Evolutionary conservation across 2,329 filamentous ascomycete species (phyloP), one percentile per base, ranked within the genome.

Genomic region (Pleomassaria siparia): DNA sequence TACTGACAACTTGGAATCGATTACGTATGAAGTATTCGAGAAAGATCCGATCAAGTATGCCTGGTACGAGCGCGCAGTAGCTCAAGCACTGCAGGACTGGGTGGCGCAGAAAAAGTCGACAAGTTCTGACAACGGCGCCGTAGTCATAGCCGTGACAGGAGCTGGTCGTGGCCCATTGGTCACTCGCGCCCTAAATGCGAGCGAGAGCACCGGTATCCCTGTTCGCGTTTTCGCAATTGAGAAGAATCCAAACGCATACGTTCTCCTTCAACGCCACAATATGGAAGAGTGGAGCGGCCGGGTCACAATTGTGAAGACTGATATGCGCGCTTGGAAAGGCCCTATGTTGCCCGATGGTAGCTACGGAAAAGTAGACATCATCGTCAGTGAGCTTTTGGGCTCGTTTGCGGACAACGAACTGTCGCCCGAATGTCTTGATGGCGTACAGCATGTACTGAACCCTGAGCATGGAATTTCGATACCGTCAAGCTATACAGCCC

Each of bases 21-120:
- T 95, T 33, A 99, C 94, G 0, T 99, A 99, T 70, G 94, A 99
- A 67, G 92, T 97, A 2, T 99, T 99, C 63, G 94, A 99, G 70
- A 95, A 95, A 58, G 95, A 99, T 55, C 94, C 94, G 0, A 88
- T 99, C 73, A 99, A 99, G 72, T 99, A 99, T 68, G 85, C 91
- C 55, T 95, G 92, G 79, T 99, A 99, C 67, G 91, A 97, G 69
- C 79, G 81, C 37, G 94, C 94, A 12, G 87, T 95, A 47, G 82
- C 83, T 3, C 83, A 88, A 55, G 92, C 94, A 0, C 77, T 99
- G 52, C 79, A 75, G 11, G 91, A 97, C 63, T 95, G 94, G 86
- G 80, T 80, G 49, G 74, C 78, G 29, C 79, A 89, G 49, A 77
- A 81, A 25, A 91, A 89, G 64, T 85, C 90, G 0, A 89, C 86